Base-by-base conservation (phyloP, 177 flowering plant species). In the Vitis hybrid region DNA sequence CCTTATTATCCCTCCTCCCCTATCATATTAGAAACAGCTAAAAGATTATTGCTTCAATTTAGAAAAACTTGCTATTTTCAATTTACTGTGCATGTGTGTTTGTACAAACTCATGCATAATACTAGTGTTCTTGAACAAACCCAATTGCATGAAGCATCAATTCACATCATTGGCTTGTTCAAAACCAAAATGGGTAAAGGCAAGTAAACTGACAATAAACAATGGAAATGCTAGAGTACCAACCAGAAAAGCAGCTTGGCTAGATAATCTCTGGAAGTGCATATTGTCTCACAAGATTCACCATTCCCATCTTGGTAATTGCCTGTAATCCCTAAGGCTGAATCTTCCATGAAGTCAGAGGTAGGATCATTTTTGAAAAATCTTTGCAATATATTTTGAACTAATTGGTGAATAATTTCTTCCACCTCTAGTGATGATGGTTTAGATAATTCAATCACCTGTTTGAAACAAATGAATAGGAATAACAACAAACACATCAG, bases 191-290 rank as follows among this genome's bases (percentile, higher is more conserved):
- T 10, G 60, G 50, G 2, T 6, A 50, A 63, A 51, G 18, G 8
- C 29, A 68, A 22, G 5, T 31, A 19, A 19, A 59, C 7, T 16
- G 39, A 55, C 60, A 31, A 45, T 54, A 54, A 53, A 19, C 26
- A 31, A 34, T 39, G 26, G 10, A 55, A 34, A 45, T 50, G 34
- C 39, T 16, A 72, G 31, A 57, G 66, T 51, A 81, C 89, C 52
- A 56, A 91, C 97, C 97, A 92, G 89, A 92, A 89, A 67, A 90
- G 91, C 65, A 90, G 79, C 80, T 87, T 90, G 9, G 97, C 98
- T 76, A 93, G 88, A 77, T 89, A 87, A 82, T 89, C 98, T 57
- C 97, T 80, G 5, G 92, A 86, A 55, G 97, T 81, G 66, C 81
- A 79, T n/a, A 85, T 63, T 0, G 83, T 65, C 15, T 78, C 77